phyloP scores from a whole-genome alignment of 192 early-diverging fungal genomes.

The Coemansia sp. region DNA sequence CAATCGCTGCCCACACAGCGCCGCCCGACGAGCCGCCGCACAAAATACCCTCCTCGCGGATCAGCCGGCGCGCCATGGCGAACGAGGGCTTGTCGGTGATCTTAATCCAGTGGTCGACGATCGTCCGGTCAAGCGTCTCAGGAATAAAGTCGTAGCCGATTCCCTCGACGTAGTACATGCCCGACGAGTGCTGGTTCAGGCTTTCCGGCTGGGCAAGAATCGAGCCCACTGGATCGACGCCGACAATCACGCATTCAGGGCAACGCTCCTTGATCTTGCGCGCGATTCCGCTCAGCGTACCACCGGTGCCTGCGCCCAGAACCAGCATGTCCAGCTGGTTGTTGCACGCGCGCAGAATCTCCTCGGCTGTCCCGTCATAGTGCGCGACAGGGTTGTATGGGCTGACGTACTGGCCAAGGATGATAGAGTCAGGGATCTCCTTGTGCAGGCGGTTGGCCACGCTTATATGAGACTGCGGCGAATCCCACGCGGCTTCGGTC shows the following conservation, averaged over 20 bases:
- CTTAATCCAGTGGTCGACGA: conserved; percentile 96
- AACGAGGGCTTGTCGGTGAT: conserved; percentile 95
- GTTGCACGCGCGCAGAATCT: conserved; percentile 77
- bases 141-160: conserved; percentile 99
- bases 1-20: conserved; percentile 84
- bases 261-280: conserved; percentile 94
- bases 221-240: conserved; percentile 93
- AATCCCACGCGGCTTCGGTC: conserved; percentile 98
- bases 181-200: conserved; percentile 69
- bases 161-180: conserved; percentile 93
- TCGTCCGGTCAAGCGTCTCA: conserved; percentile 78
- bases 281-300: conserved; percentile 94
- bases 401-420: conserved; percentile 97
- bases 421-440: conserved; percentile 95
- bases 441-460: conserved; percentile 91
- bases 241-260: conserved; percentile 83
- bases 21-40: conserved; percentile 96
- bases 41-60: conserved; percentile 95
- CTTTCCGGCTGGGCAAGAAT: conserved; percentile 87
- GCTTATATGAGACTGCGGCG: conserved; percentile 98
- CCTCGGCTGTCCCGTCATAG: conserved; percentile 91
- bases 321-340: conserved; percentile 96
- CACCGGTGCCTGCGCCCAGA: conserved; percentile 92
- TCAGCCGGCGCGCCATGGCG: conserved; percentile 91
- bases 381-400: conserved; percentile 98